These are phyloP conservation scores for Neurospora tetrasperma DNA, from an alignment of 495 filamentous ascomycete species.

Conservation along the genomic window DNA sequence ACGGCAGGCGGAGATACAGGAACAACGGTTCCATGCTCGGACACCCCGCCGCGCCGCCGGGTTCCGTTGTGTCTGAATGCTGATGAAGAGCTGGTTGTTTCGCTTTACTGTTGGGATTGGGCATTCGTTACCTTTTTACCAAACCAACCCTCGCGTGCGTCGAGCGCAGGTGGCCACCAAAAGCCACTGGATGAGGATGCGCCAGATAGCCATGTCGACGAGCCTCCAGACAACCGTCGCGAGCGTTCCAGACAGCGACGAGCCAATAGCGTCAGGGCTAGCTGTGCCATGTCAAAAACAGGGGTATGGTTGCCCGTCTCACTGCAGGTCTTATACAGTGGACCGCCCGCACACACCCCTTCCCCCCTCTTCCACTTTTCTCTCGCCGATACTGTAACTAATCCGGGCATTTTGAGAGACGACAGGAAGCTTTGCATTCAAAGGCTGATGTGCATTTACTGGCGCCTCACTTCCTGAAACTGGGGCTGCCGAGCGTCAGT, in stretches of 20 bases:
- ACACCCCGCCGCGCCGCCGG: neutral
- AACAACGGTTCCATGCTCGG: neutral
- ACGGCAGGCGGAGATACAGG: neutral
- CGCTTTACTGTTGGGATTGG: neutral
- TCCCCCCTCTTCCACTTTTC: too few relatives aligned
- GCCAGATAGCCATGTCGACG: constrained; percentile 18
- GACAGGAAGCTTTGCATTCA: neutral
- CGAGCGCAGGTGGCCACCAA: neutral
- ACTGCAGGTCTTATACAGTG: constrained; percentile 7
- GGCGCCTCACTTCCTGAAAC: neutral
- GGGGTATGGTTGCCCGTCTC: constrained; percentile 11
- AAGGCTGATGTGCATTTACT: neutral
- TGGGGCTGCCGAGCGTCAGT: neutral
- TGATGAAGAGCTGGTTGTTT: neutral
- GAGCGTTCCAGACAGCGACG: constrained; percentile 10
- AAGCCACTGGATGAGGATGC: constrained; percentile 24
- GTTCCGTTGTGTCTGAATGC: neutral
- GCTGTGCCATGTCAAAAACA: constrained; percentile 7
- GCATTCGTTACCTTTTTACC: neutral
- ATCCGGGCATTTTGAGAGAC: neutral
- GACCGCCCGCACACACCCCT: neutral
- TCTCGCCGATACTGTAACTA: neutral
- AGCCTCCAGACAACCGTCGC: constrained; percentile 13
- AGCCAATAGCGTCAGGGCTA: constrained; percentile 18
- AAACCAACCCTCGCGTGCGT: neutral